Base-by-base conservation (phyloP, 208 protist genomes). In the Leishmania tarentolae region DNA sequence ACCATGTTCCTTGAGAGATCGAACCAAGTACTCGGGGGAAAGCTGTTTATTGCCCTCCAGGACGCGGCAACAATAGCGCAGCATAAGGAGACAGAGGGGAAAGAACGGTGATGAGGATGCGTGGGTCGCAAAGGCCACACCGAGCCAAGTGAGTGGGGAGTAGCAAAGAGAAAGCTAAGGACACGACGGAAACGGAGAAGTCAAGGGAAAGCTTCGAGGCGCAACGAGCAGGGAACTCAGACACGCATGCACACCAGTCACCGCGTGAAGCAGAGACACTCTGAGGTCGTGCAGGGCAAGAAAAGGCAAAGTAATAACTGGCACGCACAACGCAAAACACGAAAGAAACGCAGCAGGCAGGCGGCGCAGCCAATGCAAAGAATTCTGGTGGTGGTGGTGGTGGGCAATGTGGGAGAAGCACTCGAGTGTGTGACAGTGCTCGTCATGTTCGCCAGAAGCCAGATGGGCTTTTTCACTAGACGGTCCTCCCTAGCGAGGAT, bases 1-100 rank as follows among this genome's bases (percentile, higher is more conserved):
- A 24, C 89, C 90, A 52, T 85, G 82, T 47, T 83, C 40, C 40
- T 56, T 75, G 13, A 96, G 82, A 28, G 83, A 86, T n/a, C 84
- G 72, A 42, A 91, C 87, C 37, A 96, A 76, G 53, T 79, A 78
- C 81, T 88, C 79, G 3, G 92, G 86, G 11, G 87, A 71, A 24
- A 96, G 70, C 76, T 84, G 85, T 15, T 31, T 72, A 61, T 37
- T 70, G n/a, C 63, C 57, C 61, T 79, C 61, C 17, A 85, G 65
- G n/a, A 35, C 21, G 59, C 61, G 53, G 35, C 59, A 15, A 17
- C 68, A 66, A 15, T 40, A 47, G 50, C 57, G 74, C 59, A 86
- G 52, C 75, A 88, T 83, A 9, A 21, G 21, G 31, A n/a, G 17
- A 42, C 5, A 37, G 31, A 31, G 69, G 69, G 44, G 63, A 37